phyloP scores from a whole-genome alignment of 495 filamentous ascomycete genomes.

The Pseudoneurospora amorphoporcata region DNA sequence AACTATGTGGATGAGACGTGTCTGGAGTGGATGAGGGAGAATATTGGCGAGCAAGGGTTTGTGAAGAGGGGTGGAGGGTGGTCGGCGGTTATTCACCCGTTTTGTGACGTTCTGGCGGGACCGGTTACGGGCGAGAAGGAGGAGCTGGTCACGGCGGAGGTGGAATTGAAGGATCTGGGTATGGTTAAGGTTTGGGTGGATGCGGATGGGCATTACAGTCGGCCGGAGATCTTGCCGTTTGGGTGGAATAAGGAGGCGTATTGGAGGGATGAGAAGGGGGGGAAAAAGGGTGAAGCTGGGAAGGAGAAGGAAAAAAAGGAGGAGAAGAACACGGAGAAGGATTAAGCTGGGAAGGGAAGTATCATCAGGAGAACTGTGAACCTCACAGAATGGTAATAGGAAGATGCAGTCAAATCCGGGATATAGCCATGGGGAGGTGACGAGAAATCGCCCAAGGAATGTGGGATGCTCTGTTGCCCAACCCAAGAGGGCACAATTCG shows the following conservation, averaged over 20 bases:
- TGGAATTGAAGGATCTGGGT: slow-evolving; percentile 28
- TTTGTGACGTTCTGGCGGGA: slow-evolving; percentile 24
- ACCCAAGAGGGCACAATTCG: no score
- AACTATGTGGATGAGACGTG: slow-evolving; percentile 33
- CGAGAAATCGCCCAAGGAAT: background rate
- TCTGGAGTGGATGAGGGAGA: slow-evolving; percentile 31
- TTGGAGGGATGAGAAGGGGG: slow-evolving; percentile 26
- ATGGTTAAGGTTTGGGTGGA: slow-evolving; percentile 32
- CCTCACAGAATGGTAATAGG: no score
- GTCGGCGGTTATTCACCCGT: slow-evolving; percentile 28
- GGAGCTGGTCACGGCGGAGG: slow-evolving; percentile 24
- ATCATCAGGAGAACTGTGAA: no score
- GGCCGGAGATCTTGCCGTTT: slow-evolving; percentile 30
- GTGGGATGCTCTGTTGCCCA: no score
- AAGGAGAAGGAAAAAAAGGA: background rate
- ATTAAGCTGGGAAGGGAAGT: background rate
- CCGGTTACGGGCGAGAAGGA: slow-evolving; percentile 25
- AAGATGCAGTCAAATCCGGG: background rate
- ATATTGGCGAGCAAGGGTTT: slow-evolving; percentile 29
- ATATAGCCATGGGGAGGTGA: background rate
- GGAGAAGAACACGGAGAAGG: background rate
- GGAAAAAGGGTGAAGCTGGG: background rate
- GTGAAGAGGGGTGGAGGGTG: slow-evolving; percentile 32
- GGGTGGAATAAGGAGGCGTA: slow-evolving; percentile 19
- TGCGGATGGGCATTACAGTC: slow-evolving; percentile 29